These are phyloP conservation scores for Cryptococcus sp. DNA, from an alignment of 1,284 basidiomycete genomes.

Conservation along the genomic window DNA sequence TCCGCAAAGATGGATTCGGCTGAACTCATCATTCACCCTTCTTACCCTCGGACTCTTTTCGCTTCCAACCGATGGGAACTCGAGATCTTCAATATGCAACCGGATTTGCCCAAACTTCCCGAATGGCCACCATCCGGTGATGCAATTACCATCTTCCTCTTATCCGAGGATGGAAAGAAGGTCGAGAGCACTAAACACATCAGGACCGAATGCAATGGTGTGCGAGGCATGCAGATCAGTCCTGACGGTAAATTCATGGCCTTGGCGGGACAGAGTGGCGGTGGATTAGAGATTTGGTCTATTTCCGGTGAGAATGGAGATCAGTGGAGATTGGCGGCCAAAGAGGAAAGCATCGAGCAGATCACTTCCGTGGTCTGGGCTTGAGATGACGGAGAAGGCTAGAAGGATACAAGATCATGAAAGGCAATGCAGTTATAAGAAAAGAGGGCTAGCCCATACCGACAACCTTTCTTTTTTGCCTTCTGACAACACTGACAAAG, in stretches of 20 bases:
- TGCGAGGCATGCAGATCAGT: conserved; percentile 39
- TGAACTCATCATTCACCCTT: conserved; percentile 34
- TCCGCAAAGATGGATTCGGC: conserved; percentile 33
- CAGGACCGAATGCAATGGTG: conserved; percentile 31
- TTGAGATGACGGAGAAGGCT: conserved; percentile 9
- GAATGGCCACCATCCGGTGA: conserved; percentile 31
- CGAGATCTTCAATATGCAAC: conserved; percentile 24
- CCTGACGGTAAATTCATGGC: conserved; percentile 40
- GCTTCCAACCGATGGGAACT: conserved; percentile 43
- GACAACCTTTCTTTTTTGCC: no score
- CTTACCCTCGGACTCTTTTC: conserved; percentile 29
- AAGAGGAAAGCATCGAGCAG: conserved; percentile 61
- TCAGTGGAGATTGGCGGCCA: conserved; percentile 51
- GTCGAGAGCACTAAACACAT: conserved; percentile 29
- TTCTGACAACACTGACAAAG: no score
- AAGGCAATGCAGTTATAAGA: no score
- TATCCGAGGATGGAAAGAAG: conserved; percentile 19
- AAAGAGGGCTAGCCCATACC: no score
- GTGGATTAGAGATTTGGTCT: conserved; percentile 38
- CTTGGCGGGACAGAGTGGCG: conserved; percentile 38
- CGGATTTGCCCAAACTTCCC: conserved; percentile 13
- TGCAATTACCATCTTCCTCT: conserved; percentile 35
- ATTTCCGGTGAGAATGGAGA: conserved; percentile 26
- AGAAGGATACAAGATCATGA: no score
- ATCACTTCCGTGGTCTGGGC: conserved; percentile 41